phyloP scores from a whole-genome alignment of 129 eudicot genomes.

The Escallonia rubra region DNA sequence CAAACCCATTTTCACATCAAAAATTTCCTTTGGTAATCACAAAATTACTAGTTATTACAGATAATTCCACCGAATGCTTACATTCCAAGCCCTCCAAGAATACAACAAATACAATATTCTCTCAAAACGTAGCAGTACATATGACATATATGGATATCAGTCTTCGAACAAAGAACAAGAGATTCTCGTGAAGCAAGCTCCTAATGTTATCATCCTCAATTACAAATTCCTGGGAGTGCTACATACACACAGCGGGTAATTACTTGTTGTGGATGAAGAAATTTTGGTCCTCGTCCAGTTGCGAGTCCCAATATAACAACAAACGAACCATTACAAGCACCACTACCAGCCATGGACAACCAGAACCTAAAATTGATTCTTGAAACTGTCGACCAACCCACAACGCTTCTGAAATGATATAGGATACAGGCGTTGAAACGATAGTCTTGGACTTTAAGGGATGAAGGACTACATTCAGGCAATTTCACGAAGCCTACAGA shows the following conservation, averaged over 20 bases:
- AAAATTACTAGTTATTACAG: no score
- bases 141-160: no score
- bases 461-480: neutral
- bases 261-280: neutral
- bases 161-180: neutral
- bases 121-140: no score
- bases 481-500: neutral
- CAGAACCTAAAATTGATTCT: neutral
- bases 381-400: no score
- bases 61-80: no score
- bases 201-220: neutral
- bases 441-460: neutral
- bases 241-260: neutral
- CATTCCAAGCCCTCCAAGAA: no score
- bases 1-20: no score
- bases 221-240: neutral
- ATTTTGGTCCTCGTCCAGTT: neutral
- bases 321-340: neutral
- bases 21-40: no score
- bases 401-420: neutral
- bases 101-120: no score
- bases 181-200: neutral
- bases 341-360: neutral
- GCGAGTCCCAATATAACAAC: neutral
- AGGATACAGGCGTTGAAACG: neutral